These are phyloP conservation scores for Didymella pinodella DNA, from an alignment of 2,329 filamentous ascomycete genomes.

Conservation along the genomic window DNA sequence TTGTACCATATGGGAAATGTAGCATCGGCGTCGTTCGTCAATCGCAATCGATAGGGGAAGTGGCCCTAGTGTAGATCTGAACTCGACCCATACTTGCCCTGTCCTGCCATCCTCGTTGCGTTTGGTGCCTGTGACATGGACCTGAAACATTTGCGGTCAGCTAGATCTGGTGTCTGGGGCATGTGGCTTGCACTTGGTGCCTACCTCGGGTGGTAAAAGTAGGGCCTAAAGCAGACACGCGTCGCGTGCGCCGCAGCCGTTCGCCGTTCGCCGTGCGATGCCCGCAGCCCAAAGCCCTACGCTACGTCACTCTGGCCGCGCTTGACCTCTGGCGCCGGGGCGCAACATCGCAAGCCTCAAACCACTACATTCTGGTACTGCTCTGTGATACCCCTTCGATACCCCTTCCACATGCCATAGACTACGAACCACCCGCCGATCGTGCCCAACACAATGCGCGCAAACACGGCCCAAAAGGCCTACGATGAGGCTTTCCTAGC, in stretches of 20 bases:
- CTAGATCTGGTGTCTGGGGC: not conserved
- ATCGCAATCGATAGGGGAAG: conserved; percentile 44
- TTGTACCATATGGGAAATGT: conserved; percentile 44
- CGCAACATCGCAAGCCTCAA: conserved; percentile 29
- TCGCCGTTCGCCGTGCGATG: not conserved
- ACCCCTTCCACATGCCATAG: conserved; percentile 54
- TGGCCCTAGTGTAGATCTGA: conserved; percentile 29
- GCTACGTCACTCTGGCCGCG: conserved; percentile 39
- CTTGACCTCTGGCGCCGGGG: not conserved
- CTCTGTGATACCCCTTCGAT: conserved; percentile 19
- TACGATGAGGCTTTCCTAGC: conserved; percentile 96
- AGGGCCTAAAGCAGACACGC: conserved; percentile 16
- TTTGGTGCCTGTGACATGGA: conserved; percentile 3
- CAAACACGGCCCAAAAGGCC: conserved; percentile 86
- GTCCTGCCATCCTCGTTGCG: conserved; percentile 20
- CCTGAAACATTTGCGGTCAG: not conserved
- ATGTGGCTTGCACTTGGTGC: conserved; percentile 13
- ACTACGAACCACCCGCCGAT: conserved; percentile 13
- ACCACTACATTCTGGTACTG: conserved; percentile 21
- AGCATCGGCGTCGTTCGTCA: conserved; percentile 27
- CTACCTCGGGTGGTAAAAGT: too few relatives aligned
- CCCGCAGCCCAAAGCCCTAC: conserved; percentile 21
- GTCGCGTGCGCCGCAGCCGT: conserved; percentile 4
- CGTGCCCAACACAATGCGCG: conserved; percentile 54
- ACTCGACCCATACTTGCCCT: conserved; percentile 32